These are phyloP conservation scores for Apophysomyces sp. DNA, from an alignment of 371 early-diverging fungal species.

Conservation along the genomic window DNA sequence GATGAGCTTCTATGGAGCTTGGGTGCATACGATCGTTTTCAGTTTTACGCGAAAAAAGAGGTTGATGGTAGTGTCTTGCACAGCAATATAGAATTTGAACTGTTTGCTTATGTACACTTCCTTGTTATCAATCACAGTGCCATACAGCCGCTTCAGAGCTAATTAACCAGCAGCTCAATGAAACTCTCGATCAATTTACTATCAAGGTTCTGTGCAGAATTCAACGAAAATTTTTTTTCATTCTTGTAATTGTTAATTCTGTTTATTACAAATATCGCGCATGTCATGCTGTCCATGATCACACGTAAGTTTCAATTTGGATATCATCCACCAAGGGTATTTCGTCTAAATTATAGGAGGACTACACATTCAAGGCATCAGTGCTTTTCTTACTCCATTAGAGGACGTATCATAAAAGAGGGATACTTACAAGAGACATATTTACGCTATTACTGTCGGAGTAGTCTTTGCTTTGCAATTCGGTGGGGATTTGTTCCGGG, in stretches of 20 bases:
- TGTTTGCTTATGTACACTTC: too few species aligned
- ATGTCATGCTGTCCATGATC: constrained; percentile 20
- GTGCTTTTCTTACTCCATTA: not conserved
- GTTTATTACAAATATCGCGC: constrained; percentile 19
- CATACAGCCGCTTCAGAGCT: too few species aligned
- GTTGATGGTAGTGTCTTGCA: too few species aligned
- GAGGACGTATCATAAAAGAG: not conserved
- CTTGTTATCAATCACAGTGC: too few species aligned
- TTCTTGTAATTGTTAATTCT: not conserved
- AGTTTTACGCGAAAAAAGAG: too few species aligned
- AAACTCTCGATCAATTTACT: too few species aligned
- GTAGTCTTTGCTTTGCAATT: not conserved
- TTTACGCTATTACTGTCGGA: not conserved
- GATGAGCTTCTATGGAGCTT: too few species aligned
- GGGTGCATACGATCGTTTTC: too few species aligned
- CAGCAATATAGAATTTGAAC: too few species aligned
- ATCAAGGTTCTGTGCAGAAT: too few species aligned
- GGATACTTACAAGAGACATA: constrained; percentile 5
- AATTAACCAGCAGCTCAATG: too few species aligned
- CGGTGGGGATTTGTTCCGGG: not conserved
- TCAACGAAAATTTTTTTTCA: too few species aligned
- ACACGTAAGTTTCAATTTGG: not conserved
- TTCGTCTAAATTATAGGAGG: constrained; percentile 11
- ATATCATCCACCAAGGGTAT: constrained; percentile 9
- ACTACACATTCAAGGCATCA: not conserved